Evolutionary conservation across 768 basidiomycete species (phyloP), one percentile per base, ranked within the genome.

Genomic region (Mycena metata): DNA sequence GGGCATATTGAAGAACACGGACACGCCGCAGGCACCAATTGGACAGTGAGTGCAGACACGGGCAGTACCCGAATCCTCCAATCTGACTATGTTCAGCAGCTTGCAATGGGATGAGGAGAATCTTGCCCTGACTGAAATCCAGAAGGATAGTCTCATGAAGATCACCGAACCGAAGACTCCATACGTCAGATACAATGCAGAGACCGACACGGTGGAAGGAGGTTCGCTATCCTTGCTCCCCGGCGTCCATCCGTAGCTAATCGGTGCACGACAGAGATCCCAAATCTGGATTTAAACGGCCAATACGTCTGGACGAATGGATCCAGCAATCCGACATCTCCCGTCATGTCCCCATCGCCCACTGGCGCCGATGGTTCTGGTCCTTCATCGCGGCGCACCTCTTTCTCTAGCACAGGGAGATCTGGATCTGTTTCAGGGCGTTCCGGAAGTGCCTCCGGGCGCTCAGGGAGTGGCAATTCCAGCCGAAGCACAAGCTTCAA

Each of bases 141-240:
- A 93, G 85, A 97, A 97, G 80, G 96, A 97, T 75, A 96, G 94
- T 70, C 83, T 96, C 76, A 98, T 98, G 96, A 98, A 98, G 88
- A 98, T 98, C 76, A 96, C 94, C 3, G 96, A 98, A 76, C 96
- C 96, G 60, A 98, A 98, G 87, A 98, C 96, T 12, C 96, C 96
- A 2, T 98, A 93, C 79, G 96, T 98, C 60, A 85, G 95, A 72
- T 96, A 96, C 79, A 93, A 96, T 74, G 87, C 94, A 3, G 91
- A 92, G 76, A 91, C 91, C n/a, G 94, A 96, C 78, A 86, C 87
- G 60, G 81, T 95, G 47, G 94, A 96, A 79, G 90, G 92, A 69
- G 95, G 96, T 95, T 78, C 76, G 83, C 80, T 16, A 24, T 47
- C 24, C 23, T 13, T 50, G 8, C 21, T 26, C 42, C 15, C 58